phyloP scores from a whole-genome alignment of 257 asterid genomes.

The Nicotiana tabacum region DNA sequence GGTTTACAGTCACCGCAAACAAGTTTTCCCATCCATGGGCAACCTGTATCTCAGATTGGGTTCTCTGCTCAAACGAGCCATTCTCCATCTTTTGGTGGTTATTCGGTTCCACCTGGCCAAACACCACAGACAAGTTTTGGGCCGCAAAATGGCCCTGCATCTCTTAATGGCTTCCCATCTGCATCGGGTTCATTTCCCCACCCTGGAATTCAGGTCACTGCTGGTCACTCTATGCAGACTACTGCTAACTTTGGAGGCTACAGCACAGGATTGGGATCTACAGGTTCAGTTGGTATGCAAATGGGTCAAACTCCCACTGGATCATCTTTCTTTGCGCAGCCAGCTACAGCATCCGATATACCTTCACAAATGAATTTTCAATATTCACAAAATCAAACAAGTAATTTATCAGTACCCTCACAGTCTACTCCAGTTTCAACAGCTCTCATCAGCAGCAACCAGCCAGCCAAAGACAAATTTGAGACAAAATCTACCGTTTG shows the following conservation, averaged over 20 bases:
- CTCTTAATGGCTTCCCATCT: slow-evolving; percentile 35
- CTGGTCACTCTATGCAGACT: slow-evolving; percentile 25
- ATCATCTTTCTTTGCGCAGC: slow-evolving; percentile 28
- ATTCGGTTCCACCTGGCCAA: slow-evolving; percentile 44
- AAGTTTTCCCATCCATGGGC: slow-evolving; percentile 11
- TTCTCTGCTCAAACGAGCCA: slow-evolving; percentile 17
- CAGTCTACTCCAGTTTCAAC: slow-evolving; percentile 32
- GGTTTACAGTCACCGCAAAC: slow-evolving; percentile 31
- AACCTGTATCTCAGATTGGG: slow-evolving; percentile 1
- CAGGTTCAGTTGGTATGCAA: slow-evolving; percentile 33
- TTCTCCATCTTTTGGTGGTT: slow-evolving; percentile 23
- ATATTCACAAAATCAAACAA: slow-evolving; percentile 37
- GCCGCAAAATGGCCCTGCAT: slow-evolving; percentile 36
- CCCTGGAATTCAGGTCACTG: slow-evolving; percentile 20
- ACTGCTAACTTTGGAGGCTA: slow-evolving; percentile 48
- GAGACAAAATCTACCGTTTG: slow-evolving; percentile 96
- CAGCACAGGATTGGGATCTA: slow-evolving; percentile 32
- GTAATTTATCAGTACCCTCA: slow-evolving; percentile 17
- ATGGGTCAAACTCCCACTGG: slow-evolving; percentile 39
- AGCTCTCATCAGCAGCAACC: slow-evolving; percentile 45
- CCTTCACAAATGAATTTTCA: slow-evolving; percentile 42
- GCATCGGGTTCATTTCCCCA: slow-evolving; percentile 30
- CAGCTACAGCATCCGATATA: slow-evolving; percentile 29
- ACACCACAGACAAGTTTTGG: slow-evolving; percentile 43
- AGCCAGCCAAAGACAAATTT: slow-evolving; percentile 64